Percentiles rank a stretch among this genome's conserved stretches.
phyloP scores from a whole-genome alignment of 768 basidiomycete genomes.

The Russula compacta region DNA sequence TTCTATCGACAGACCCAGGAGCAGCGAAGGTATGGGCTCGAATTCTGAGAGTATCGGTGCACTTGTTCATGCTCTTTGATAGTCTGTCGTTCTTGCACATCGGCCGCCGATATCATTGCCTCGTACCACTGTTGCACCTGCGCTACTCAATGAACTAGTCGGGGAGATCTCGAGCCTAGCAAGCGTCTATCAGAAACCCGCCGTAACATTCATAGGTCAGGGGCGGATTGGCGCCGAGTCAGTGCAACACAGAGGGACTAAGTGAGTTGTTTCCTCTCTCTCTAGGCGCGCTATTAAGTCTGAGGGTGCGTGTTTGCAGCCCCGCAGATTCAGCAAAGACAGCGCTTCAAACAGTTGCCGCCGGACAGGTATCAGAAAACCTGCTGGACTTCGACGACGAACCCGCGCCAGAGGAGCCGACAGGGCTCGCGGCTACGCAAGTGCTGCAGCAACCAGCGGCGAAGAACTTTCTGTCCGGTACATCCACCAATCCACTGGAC shows the following conservation, averaged over 20 bases:
- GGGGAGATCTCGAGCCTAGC: slow-evolving; percentile 84
- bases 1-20: slow-evolving; percentile 88
- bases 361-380: slow-evolving; percentile 91
- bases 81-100: slow-evolving; percentile 83
- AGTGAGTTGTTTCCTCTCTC: slow-evolving; percentile 35
- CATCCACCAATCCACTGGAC: slow-evolving; percentile 83
- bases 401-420: slow-evolving; percentile 51
- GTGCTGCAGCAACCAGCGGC: slow-evolving; percentile 64
- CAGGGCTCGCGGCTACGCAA: slow-evolving; percentile 70
- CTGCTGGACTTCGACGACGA: slow-evolving; percentile 87
- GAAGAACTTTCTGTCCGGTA: slow-evolving; percentile 64
- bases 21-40: slow-evolving; percentile 70
- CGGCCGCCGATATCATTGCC: slow-evolving; percentile 92
- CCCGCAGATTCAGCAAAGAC: slow-evolving; percentile 64
- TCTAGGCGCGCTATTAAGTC: not conserved
- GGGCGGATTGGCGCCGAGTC: slow-evolving; percentile 82
- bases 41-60: not conserved
- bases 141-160: slow-evolving; percentile 82
- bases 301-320: slow-evolving; percentile 25
- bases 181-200: slow-evolving; percentile 96
- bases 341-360: slow-evolving; percentile 84
- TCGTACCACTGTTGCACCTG: slow-evolving; percentile 81
- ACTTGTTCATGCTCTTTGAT: not conserved
- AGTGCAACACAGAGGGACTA: slow-evolving; percentile 52
- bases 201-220: slow-evolving; percentile 89